phyloP scores from a whole-genome alignment of 2,329 filamentous ascomycete genomes.

The Calonectria pseudoreteaudii region DNA sequence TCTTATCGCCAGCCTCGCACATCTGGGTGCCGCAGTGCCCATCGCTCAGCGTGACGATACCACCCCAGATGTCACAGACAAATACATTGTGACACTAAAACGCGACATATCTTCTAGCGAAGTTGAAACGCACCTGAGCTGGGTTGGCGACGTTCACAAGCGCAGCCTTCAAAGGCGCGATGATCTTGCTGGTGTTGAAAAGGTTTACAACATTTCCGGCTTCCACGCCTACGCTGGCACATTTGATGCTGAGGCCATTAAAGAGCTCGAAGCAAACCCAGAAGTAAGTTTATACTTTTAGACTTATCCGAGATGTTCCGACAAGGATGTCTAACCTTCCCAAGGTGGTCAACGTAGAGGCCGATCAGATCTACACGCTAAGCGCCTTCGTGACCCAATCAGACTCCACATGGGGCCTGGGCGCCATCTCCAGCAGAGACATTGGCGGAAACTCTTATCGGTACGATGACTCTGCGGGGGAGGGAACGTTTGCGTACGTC shows the following conservation, averaged over 20 bases:
- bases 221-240: constrained; percentile 5
- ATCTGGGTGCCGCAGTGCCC: not conserved
- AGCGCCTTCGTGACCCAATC: not conserved
- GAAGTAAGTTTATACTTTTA: not conserved
- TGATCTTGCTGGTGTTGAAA: not conserved
- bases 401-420: constrained; percentile 25
- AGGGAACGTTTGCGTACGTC: constrained; percentile 51
- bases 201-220: not conserved
- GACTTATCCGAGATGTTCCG: not conserved
- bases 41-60: not conserved
- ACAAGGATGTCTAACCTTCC: not conserved
- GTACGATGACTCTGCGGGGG: constrained; percentile 39
- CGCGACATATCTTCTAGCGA: not conserved
- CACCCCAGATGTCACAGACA: not conserved
- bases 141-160: constrained; percentile 9
- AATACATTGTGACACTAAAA: constrained; percentile 5
- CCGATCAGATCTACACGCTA: not conserved
- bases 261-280: not conserved
- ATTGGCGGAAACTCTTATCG: constrained; percentile 24
- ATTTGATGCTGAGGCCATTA: not conserved
- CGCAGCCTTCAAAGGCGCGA: not conserved
- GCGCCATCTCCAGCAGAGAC: not conserved
- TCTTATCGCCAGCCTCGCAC: not conserved
- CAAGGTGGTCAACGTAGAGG: constrained; percentile 1
- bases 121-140: not conserved